These are phyloP conservation scores for Termitomyces heimii DNA, from an alignment of 768 basidiomycete genomes.

Conservation along the genomic window DNA sequence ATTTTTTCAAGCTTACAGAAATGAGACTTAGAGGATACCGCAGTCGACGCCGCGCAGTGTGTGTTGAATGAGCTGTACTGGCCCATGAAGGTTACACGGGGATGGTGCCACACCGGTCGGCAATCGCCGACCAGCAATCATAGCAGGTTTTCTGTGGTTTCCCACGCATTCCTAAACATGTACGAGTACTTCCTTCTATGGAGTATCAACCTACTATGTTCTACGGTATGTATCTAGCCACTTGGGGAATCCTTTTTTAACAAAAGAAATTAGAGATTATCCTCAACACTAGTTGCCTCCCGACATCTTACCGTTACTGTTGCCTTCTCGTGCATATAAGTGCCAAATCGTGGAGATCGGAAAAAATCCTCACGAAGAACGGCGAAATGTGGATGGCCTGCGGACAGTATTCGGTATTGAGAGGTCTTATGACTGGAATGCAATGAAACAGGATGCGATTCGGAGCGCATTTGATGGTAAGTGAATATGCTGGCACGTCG, in stretches of 20 bases:
- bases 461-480: not conserved
- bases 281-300: not conserved
- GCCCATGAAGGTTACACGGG: not conserved
- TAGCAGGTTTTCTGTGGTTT: not conserved
- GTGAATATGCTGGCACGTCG: not conserved
- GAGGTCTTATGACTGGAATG: conserved; percentile 3
- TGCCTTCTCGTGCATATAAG: not conserved
- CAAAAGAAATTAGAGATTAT: not conserved
- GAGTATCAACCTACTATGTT: not conserved
- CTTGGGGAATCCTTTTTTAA: not conserved
- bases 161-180: not conserved
- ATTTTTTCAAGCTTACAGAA: not conserved
- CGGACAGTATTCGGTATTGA: conserved; percentile 3
- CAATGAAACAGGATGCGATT: not conserved
- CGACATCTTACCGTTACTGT: conserved; percentile 3
- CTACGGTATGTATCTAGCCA: too few species aligned
- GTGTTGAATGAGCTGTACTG: not conserved
- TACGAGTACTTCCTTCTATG: not conserved
- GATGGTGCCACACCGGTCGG: not conserved
- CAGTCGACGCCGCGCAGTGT: not conserved
- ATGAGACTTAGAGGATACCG: not conserved
- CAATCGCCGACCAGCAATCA: not conserved
- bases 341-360: not conserved
- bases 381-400: not conserved
- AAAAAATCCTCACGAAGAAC: not conserved